Evolutionary conservation across 345 rosid genomes (phyloP).

Genomic region (Hibiscus tridactylites): DNA sequence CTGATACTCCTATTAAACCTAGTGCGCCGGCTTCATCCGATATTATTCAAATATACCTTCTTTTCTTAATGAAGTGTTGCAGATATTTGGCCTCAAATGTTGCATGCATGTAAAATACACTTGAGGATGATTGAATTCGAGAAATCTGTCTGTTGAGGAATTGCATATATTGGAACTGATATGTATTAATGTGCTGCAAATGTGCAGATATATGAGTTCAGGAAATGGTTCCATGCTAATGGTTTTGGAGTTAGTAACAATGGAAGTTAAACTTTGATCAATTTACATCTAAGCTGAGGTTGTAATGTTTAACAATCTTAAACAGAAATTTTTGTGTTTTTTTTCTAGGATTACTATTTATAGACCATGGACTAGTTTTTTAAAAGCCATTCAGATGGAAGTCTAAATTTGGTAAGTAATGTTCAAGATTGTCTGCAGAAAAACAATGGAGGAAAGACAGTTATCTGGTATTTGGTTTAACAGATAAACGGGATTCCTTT

Average conservation of each 20-base stretch:
- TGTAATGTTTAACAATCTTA: background rate
- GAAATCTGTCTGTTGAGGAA: too few species aligned
- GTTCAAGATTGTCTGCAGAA: background rate
- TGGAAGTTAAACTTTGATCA: background rate
- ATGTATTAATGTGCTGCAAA: background rate
- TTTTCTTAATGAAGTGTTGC: background rate
- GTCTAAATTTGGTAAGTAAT: conserved; percentile 1
- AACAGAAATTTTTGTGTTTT: conserved; percentile 2
- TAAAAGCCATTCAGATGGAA: background rate
- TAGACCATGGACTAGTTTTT: background rate
- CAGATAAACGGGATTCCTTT: background rate
- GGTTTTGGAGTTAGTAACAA: background rate
- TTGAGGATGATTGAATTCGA: background rate
- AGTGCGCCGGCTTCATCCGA: background rate
- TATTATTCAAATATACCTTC: background rate
- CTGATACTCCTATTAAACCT: background rate
- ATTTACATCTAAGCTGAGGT: background rate
- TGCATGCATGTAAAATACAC: background rate
- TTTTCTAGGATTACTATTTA: background rate
- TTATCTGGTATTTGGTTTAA: background rate
- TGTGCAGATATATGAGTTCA: background rate
- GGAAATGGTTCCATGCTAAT: conserved; percentile 2
- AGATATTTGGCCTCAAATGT: background rate
- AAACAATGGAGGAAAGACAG: background rate
- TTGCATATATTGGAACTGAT: background rate